phyloP scores from a whole-genome alignment of 2,329 filamentous ascomycete species.

The Nothophaeocryptopus gaeumannii region DNA sequence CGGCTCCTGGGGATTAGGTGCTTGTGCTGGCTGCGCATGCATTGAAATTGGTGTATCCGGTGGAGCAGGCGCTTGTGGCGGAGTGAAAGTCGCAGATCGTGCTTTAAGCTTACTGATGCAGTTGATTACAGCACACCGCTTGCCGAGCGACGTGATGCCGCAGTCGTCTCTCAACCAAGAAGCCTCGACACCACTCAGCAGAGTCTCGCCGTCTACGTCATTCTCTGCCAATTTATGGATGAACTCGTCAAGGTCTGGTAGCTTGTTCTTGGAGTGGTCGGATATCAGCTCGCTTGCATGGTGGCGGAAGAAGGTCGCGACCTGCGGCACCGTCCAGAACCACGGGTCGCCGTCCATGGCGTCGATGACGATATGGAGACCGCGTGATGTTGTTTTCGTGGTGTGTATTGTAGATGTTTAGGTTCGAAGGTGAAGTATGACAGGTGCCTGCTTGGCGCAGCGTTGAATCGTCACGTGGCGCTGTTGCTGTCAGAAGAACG shows the following conservation, averaged over 20 bases:
- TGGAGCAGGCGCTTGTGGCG: background rate
- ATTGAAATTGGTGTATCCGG: conserved; percentile 17
- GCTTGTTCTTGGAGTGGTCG: conserved; percentile 35
- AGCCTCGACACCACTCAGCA: conserved; percentile 56
- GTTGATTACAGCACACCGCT: conserved; percentile 56
- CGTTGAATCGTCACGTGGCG: background rate
- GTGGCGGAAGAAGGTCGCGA: conserved; percentile 65
- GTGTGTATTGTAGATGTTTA: conserved; percentile 6
- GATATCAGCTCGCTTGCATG: conserved; percentile 20
- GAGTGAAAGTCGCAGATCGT: conserved; percentile 3
- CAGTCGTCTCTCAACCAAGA: conserved; percentile 54
- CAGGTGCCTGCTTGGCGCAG: background rate
- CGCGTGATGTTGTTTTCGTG: background rate
- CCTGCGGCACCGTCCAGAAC: conserved; percentile 66
- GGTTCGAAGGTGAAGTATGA: conserved; percentile 2
- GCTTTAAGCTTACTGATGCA: conserved; percentile 56
- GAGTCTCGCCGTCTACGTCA: conserved; percentile 62
- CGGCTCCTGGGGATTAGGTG: conserved; percentile 4
- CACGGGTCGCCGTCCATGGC: conserved; percentile 62
- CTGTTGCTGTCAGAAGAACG: too few relatives aligned
- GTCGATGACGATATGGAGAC: background rate
- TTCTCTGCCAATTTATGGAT: conserved; percentile 58
- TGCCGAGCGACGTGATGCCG: conserved; percentile 56
- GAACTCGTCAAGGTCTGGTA: conserved; percentile 55
- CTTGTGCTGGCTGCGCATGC: conserved; percentile 10